A percentile compares a stretch with the other conserved stretches of the same genome.
phyloP scores from a whole-genome alignment of 441 rosid genomes.

The Aquilaria agallochum region DNA sequence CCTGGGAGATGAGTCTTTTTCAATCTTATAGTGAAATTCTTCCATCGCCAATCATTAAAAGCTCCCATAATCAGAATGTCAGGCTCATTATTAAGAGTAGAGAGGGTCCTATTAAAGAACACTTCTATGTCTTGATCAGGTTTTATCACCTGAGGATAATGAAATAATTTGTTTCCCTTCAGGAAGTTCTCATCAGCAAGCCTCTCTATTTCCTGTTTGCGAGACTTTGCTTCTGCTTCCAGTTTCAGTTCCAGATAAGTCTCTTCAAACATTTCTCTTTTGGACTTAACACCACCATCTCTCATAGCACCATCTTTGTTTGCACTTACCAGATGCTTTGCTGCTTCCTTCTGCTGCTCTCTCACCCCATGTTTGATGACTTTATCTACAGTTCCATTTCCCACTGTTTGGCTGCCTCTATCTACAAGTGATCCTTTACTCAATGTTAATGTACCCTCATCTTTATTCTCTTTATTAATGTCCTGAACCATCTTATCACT shows the following conservation, averaged over 20 bases:
- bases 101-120: slow-evolving; percentile 64
- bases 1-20: slow-evolving; percentile 53
- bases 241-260: slow-evolving; percentile 34
- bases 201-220: slow-evolving; percentile 47
- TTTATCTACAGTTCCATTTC: slow-evolving; percentile 32
- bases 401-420: slow-evolving; percentile 15
- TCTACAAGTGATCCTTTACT: slow-evolving; percentile 12
- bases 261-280: slow-evolving; percentile 22
- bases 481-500: slow-evolving; percentile 24
- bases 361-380: slow-evolving; percentile 18
- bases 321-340: slow-evolving; percentile 4
- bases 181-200: slow-evolving; percentile 48
- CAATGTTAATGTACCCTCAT: slow-evolving; percentile 18
- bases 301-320: slow-evolving; percentile 17
- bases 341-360: slow-evolving; percentile 15
- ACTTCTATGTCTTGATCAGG: slow-evolving; percentile 75
- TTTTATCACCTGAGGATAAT: slow-evolving; percentile 54
- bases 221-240: slow-evolving; percentile 41
- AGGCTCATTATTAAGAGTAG: slow-evolving; percentile 52
- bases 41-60: slow-evolving; percentile 96
- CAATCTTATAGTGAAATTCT: slow-evolving; percentile 67
- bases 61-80: slow-evolving; percentile 89
- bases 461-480: slow-evolving; percentile 8
- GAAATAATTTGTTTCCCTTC: slow-evolving; percentile 55
- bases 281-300: slow-evolving; percentile 18